Conservation (phyloP, 805 yeast genomes). For the Jamesozyma lodderae region DNA sequence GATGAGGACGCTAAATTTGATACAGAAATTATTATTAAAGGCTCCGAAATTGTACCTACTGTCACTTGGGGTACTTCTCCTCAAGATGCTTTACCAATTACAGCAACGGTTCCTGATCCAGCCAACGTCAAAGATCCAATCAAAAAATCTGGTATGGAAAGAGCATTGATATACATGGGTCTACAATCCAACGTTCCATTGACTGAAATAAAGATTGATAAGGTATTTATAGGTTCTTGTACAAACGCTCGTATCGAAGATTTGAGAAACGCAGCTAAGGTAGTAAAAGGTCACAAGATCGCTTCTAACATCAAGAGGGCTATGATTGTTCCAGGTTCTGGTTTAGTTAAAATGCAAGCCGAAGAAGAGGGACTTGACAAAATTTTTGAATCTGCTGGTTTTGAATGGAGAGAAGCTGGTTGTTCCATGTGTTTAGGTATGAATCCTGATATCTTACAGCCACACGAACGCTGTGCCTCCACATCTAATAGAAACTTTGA, state of each 20-base stretch:
- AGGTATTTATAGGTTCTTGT: conserved; percentile 96
- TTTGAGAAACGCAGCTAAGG: conserved; percentile 88
- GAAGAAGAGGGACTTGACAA: conserved; percentile 92
- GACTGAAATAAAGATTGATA: conserved; percentile 68
- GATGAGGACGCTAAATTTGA: conserved; percentile 91
- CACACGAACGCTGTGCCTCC: conserved; percentile 96
- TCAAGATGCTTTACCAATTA: conserved; percentile 94
- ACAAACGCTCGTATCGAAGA: conserved; percentile 97
- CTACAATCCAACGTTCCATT: conserved; percentile 74
- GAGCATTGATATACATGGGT: conserved; percentile 91
- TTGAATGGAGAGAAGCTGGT: conserved; percentile 99
- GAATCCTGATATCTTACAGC: conserved; percentile 95
- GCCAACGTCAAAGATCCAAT: conserved; percentile 59
- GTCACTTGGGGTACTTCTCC: conserved; percentile 99
- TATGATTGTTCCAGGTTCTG: conserved; percentile 95
- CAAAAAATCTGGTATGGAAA: conserved; percentile 74
- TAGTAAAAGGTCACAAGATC: conserved; percentile 81
- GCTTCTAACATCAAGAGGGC: conserved; percentile 76
- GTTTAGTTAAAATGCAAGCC: conserved; percentile 86
- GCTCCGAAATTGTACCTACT: conserved; percentile 84
- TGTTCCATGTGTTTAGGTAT: conserved; percentile 99
- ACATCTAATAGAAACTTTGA: conserved; percentile 98
- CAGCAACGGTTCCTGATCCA: conserved; percentile 88
- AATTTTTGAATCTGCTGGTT: conserved; percentile 85
- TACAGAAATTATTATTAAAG: conserved; percentile 68